These are phyloP conservation scores for Aspergillus sp. DNA, from an alignment of 2,329 filamentous ascomycete species.

Conservation along the genomic window DNA sequence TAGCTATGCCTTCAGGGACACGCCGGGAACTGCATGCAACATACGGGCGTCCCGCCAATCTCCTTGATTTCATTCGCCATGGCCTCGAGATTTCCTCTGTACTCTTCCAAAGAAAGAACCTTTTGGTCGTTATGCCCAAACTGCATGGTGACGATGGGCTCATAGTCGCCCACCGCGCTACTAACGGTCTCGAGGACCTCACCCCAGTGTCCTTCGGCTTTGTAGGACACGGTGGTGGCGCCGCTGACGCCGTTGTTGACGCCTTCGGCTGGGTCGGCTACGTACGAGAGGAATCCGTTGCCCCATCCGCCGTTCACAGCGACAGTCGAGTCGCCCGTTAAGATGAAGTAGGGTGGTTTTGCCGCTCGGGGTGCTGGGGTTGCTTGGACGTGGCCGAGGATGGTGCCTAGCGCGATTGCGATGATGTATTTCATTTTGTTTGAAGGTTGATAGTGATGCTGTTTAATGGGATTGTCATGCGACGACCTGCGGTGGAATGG, in stretches of 20 bases:
- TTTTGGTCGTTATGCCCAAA: constrained; percentile 17
- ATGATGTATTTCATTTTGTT: neutral
- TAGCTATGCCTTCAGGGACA: neutral
- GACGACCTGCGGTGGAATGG: neutral
- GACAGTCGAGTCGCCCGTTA: constrained; percentile 13
- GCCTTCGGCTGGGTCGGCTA: constrained; percentile 4
- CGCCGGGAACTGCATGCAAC: neutral
- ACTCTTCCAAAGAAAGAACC: constrained; percentile 1
- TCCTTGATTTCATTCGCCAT: constrained; percentile 7
- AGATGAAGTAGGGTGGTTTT: constrained; percentile 7
- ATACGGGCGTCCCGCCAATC: constrained; percentile 10
- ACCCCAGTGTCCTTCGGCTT: constrained; percentile 9
- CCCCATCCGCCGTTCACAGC: constrained; percentile 12
- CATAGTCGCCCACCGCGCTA: neutral
- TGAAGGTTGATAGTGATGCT: too few species aligned
- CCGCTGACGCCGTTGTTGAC: constrained; percentile 11
- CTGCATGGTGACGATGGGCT: constrained; percentile 13
- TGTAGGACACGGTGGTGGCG: constrained; percentile 9
- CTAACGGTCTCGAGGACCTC: neutral
- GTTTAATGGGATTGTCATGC: too few species aligned
- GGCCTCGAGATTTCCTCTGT: constrained; percentile 5
- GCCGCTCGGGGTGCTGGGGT: neutral
- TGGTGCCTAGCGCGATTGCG: neutral
- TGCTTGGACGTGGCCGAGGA: neutral
- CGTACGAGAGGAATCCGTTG: constrained; percentile 7